Evolutionary conservation across 305 asterid species (phyloP), one percentile per base, ranked within the genome.

Genomic region (Rubia balearica): DNA sequence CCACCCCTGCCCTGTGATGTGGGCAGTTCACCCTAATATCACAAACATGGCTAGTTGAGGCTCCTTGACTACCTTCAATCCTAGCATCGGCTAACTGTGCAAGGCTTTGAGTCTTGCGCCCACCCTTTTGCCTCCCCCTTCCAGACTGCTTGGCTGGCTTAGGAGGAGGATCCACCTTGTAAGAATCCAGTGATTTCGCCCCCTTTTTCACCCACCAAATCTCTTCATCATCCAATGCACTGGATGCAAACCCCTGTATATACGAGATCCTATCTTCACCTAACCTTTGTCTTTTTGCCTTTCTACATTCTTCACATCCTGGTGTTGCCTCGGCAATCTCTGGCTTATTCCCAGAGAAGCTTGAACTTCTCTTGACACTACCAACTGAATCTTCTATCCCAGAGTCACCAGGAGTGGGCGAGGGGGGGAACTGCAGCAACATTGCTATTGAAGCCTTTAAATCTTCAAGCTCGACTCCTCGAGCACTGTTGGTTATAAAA

Each of bases 11-110:
- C 77, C 84, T 83, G 41, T 95, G 97, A 74, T 89, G 97, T 42
- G 96, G 87, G 85, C 99, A 95, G 75, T 85, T 83, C 65, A 81
- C 69, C 87, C 83, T 87, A 77, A 76, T 89, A 80, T 92, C 98
- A 84, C 99, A 92, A 71, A 83, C 83, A 86, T 95, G 97, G 79
- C 99, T 95, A 1, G 97, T 85, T 53, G 99, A 92, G 74, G 99
- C 97, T 74, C 99, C 98, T 77, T 90, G 98, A 78, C 99, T 95
- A 79, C 97, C 88, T 81, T 92, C 99, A 82, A 95, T 90, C 75
- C 99, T 91, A 65, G 97, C 90, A 79, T 94, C 89, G 71, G 96
- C 97, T 77, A 95, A 83, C 68, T 95, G 98, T 38, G 98, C 96
- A 77, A 95, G 98, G 79, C 95, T 92, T 69, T 86, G 96, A 59